These are phyloP conservation scores for Craterostigma plantagineum DNA, from an alignment of 257 asterid species.

Conservation along the genomic window DNA sequence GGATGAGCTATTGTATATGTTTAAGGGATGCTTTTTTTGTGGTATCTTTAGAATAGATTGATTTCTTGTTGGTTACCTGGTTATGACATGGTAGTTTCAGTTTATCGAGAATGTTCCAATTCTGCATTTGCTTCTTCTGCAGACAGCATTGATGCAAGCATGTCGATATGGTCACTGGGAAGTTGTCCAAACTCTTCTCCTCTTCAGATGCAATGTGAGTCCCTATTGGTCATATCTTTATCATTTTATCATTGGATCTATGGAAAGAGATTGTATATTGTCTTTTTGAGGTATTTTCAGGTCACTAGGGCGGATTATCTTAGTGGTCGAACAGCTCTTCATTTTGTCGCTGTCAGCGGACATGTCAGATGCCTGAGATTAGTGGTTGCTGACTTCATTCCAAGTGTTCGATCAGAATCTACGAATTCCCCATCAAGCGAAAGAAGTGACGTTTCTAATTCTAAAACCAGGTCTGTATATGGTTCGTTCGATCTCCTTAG, in stretches of 20 bases:
- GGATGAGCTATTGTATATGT: too few relatives aligned
- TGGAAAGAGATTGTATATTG: neutral
- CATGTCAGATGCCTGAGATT: conserved; percentile 82
- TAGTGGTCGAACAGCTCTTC: conserved; percentile 91
- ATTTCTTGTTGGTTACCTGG: conserved; percentile 7
- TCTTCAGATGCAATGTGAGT: conserved; percentile 87
- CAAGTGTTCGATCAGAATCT: conserved; percentile 60
- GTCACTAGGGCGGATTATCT: conserved; percentile 91
- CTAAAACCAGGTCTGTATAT: conserved; percentile 35
- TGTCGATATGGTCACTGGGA: conserved; percentile 7
- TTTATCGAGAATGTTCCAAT: neutral
- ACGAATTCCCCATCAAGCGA: conserved; percentile 23
- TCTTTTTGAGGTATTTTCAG: conserved; percentile 16
- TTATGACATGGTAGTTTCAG: neutral
- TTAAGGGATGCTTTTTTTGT: too few relatives aligned
- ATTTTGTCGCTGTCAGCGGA: conserved; percentile 92
- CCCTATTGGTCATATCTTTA: neutral
- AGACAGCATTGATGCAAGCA: conserved; percentile 6
- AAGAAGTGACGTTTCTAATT: conserved; percentile 27
- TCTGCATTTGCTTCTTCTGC: neutral
- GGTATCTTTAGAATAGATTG: neutral
- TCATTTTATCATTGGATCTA: too few relatives aligned
- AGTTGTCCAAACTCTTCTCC: conserved; percentile 94
- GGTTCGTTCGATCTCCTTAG: too few relatives aligned
- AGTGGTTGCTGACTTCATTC: conserved; percentile 81